Evolutionary conservation across 306 rosid genomes (phyloP).

Genomic region (Pterocarpus santalinus): DNA sequence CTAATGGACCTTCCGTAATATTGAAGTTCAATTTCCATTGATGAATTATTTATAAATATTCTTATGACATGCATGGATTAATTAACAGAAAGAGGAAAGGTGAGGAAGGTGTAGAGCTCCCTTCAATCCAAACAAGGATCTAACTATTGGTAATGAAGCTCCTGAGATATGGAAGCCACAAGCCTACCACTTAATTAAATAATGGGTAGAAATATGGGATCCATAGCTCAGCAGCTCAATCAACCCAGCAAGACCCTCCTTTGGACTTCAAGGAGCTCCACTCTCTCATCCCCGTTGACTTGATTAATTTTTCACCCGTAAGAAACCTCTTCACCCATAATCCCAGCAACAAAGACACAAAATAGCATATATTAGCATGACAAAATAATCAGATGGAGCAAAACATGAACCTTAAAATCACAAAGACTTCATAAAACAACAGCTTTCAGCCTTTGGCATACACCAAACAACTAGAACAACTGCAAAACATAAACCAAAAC

Average conservation of each 20-base stretch:
- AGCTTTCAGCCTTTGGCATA: background rate
- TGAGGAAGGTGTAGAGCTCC: slow-evolving; percentile 82
- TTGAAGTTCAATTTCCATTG: too few relatives aligned
- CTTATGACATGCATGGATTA: too few relatives aligned
- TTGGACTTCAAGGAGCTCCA: slow-evolving; percentile 98
- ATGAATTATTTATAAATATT: too few relatives aligned
- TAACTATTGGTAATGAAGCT: slow-evolving; percentile 63
- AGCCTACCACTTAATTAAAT: slow-evolving; percentile 49
- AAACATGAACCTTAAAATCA: background rate
- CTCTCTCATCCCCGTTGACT: slow-evolving; percentile 39
- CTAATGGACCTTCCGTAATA: too few relatives aligned
- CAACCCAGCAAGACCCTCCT: slow-evolving; percentile 69
- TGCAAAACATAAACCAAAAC: background rate
- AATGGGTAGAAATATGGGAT: slow-evolving; percentile 79
- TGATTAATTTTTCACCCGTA: too few relatives aligned
- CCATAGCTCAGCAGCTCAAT: slow-evolving; percentile 94
- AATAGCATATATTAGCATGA: too few relatives aligned
- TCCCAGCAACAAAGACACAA: too few relatives aligned
- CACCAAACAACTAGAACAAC: background rate
- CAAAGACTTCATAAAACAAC: background rate
- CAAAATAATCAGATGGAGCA: background rate
- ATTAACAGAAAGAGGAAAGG: background rate
- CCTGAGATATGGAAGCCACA: slow-evolving; percentile 91
- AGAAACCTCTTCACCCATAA: too few relatives aligned
- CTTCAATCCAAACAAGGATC: slow-evolving; percentile 98